These are phyloP conservation scores for Ormosia semicastrata DNA, from an alignment of 306 rosid genomes.

Conservation along the genomic window DNA sequence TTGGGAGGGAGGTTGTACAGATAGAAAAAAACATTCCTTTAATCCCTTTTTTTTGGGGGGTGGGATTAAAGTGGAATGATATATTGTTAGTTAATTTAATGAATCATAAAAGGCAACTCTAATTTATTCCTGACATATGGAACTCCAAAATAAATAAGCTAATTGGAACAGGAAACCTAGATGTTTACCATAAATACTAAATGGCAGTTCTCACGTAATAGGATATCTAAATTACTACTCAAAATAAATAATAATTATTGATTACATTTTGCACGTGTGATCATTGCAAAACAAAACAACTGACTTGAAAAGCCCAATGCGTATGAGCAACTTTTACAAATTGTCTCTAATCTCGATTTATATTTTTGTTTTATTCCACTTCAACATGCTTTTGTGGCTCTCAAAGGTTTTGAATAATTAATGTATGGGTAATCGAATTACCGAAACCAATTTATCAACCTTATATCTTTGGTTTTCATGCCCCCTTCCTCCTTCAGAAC, in stretches of 20 bases:
- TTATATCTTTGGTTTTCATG: neutral
- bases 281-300: neutral
- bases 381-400: constrained; percentile 2
- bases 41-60: neutral
- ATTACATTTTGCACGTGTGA: neutral
- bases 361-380: neutral
- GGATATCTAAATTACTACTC: constrained; percentile 1
- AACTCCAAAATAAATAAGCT: neutral
- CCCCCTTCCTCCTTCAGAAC: neutral
- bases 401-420: neutral
- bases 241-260: neutral
- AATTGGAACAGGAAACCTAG: neutral
- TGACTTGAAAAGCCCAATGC: neutral
- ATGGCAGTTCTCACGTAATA: neutral
- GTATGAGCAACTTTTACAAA: neutral
- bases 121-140: neutral
- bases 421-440: neutral
- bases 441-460: neutral
- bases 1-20: neutral
- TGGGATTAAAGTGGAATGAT: neutral
- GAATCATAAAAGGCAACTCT: neutral
- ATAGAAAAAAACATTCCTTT: neutral
- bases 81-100: neutral
- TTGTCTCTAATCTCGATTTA: neutral
- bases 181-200: neutral